Conservation (phyloP, 306 rosid species). For the Castanea mollissima region DNA sequence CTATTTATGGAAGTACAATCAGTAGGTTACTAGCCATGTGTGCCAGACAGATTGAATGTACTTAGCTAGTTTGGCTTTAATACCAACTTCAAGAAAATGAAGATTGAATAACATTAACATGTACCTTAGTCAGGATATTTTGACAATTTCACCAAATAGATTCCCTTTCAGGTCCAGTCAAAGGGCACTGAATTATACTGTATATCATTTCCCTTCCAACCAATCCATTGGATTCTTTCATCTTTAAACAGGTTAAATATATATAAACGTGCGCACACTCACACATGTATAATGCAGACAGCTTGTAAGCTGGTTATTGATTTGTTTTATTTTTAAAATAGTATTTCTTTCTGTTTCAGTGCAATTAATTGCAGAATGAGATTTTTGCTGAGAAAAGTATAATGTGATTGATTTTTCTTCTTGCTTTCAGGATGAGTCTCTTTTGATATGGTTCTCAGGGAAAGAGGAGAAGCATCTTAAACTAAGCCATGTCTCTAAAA, state of each 20-base stretch:
- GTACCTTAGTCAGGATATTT: neutral
- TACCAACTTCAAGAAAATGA: neutral
- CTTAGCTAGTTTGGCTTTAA: neutral
- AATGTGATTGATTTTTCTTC: conserved; percentile 20
- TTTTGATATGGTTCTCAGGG: conserved; percentile 97
- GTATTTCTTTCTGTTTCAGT: conserved; percentile 14
- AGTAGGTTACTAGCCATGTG: too few species aligned
- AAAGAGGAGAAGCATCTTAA: conserved; percentile 95
- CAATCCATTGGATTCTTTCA: neutral
- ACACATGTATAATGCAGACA: neutral
- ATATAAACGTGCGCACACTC: neutral
- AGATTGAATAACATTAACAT: neutral
- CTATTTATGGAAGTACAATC: neutral
- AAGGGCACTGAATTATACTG: neutral
- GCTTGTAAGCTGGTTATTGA: neutral
- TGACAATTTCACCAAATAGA: neutral
- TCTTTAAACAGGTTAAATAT: neutral
- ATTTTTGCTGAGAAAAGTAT: conserved; percentile 17
- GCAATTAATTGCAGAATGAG: conserved; percentile 17
- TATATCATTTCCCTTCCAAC: conserved; percentile 4
- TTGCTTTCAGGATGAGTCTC: conserved; percentile 86
- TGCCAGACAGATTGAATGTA: too few species aligned
- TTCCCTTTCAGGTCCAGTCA: neutral
- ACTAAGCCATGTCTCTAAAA: conserved; percentile 88
- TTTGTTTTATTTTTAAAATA: conserved; percentile 9